A percentile compares a stretch with the other conserved stretches of the same genome.
phyloP scores from a whole-genome alignment of 2,329 filamentous ascomycete species.

The Neobulgaria alba region DNA sequence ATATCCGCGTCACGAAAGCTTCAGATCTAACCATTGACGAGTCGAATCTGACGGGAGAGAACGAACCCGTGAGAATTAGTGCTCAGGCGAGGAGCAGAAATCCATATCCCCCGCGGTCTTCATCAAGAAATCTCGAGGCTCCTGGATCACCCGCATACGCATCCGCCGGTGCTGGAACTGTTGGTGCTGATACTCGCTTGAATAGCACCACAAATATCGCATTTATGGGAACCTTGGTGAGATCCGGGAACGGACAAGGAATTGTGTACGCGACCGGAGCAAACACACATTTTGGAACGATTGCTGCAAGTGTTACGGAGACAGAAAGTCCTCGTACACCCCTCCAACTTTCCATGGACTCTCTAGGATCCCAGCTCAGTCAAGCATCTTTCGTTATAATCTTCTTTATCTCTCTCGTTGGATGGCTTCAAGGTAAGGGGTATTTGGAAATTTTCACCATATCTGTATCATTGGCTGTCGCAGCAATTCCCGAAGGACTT shows the following conservation, averaged over 20 bases:
- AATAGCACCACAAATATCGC: slow-evolving; percentile 84
- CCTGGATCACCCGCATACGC: slow-evolving; percentile 49
- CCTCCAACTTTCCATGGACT: slow-evolving; percentile 92
- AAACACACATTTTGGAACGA: slow-evolving; percentile 90
- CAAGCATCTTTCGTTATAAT: slow-evolving; percentile 96
- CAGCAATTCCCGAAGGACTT: slow-evolving; percentile 89
- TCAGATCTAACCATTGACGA: slow-evolving; percentile 90
- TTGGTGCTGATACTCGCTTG: slow-evolving; percentile 56
- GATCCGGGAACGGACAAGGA: slow-evolving; percentile 89
- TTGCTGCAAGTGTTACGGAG: slow-evolving; percentile 85
- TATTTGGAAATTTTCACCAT: slow-evolving; percentile 95
- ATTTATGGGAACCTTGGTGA: slow-evolving; percentile 95
- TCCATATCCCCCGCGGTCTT: slow-evolving; percentile 23
- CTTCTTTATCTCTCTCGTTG: slow-evolving; percentile 82
- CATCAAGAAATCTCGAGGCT: slow-evolving; percentile 23
- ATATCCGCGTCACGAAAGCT: slow-evolving; percentile 86
- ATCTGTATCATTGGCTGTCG: slow-evolving; percentile 90
- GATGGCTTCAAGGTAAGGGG: slow-evolving; percentile 80
- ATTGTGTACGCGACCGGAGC: slow-evolving; percentile 96
- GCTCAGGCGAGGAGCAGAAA: slow-evolving; percentile 46
- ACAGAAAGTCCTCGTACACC: slow-evolving; percentile 94
- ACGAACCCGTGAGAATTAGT: slow-evolving; percentile 79
- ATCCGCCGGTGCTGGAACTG: slow-evolving; percentile 48
- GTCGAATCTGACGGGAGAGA: slow-evolving; percentile 94
- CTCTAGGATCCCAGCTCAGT: slow-evolving; percentile 90